These are phyloP conservation scores for Penicillium coffeae DNA, from an alignment of 495 filamentous ascomycete genomes.

Conservation along the genomic window DNA sequence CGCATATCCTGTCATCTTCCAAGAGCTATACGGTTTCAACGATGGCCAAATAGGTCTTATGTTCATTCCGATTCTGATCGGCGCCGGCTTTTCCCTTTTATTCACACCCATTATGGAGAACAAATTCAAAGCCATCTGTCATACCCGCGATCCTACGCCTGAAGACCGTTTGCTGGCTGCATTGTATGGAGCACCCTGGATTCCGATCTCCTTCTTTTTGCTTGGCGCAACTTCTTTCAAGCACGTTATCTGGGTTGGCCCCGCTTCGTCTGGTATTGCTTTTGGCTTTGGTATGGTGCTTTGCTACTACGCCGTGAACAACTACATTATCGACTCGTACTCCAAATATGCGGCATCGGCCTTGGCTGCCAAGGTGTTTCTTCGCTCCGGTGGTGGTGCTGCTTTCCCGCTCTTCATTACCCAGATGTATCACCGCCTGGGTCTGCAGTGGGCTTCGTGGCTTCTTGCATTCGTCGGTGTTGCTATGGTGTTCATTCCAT, in stretches of 20 bases:
- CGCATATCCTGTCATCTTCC: constrained; percentile 62
- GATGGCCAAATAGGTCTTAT: constrained; percentile 31
- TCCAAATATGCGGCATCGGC: constrained; percentile 34
- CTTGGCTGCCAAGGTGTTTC: constrained; percentile 32
- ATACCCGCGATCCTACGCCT: constrained; percentile 20
- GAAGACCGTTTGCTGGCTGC: constrained; percentile 37
- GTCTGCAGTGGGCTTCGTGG: constrained; percentile 54
- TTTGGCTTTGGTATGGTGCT: constrained; percentile 68
- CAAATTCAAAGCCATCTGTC: constrained; percentile 25
- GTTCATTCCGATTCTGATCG: constrained; percentile 34
- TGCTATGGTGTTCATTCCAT: constrained; percentile 44
- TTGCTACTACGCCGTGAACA: constrained; percentile 65
- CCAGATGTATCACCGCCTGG: constrained; percentile 50
- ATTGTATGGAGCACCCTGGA: constrained; percentile 30
- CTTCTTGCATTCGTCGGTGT: constrained; percentile 52
- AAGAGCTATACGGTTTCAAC: constrained; percentile 46
- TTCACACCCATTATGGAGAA: constrained; percentile 34
- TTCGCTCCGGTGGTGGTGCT: constrained; percentile 32
- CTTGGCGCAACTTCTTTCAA: constrained; percentile 60
- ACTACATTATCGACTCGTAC: constrained; percentile 69
- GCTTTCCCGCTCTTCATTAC: constrained; percentile 47
- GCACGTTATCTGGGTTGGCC: constrained; percentile 60
- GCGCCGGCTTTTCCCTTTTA: constrained; percentile 55
- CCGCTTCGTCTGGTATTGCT: constrained; percentile 56
- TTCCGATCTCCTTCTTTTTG: constrained; percentile 48